These are phyloP conservation scores for Aurifilum marmelostoma DNA, from an alignment of 2,329 filamentous ascomycete genomes.

Conservation along the genomic window DNA sequence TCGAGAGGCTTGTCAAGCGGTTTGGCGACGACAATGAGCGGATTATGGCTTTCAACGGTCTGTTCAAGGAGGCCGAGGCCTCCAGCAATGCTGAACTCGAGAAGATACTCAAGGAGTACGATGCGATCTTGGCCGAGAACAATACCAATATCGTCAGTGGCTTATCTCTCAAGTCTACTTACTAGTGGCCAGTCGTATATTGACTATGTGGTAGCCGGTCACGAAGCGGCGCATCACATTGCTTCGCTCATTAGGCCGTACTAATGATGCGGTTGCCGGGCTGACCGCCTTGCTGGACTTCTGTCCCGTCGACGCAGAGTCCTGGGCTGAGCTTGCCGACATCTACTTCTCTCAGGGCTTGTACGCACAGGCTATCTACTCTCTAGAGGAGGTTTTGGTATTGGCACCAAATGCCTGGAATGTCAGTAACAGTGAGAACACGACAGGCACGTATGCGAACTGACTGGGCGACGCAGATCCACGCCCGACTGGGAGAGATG, in stretches of 20 bases:
- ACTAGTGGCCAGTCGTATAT: constrained; percentile 28
- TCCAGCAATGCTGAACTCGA: constrained; percentile 67
- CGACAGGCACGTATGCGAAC: constrained; percentile 32
- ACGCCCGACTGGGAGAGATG: constrained; percentile 84
- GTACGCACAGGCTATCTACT: constrained; percentile 82
- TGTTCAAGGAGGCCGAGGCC: constrained; percentile 84
- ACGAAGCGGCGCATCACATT: constrained; percentile 83
- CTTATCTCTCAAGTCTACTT: not conserved
- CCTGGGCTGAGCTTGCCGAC: constrained; percentile 90
- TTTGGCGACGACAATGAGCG: constrained; percentile 87
- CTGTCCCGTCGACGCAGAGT: constrained; percentile 87
- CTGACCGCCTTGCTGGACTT: constrained; percentile 78
- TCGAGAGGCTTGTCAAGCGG: constrained; percentile 74
- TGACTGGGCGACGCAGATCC: constrained; percentile 59
- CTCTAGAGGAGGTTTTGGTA: constrained; percentile 87
- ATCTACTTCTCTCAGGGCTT: constrained; percentile 80
- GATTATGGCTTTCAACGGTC: constrained; percentile 78
- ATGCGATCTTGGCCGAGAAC: constrained; percentile 72
- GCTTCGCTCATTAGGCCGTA: constrained; percentile 71
- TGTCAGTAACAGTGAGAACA: constrained; percentile 54
- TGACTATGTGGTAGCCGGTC: constrained; percentile 64
- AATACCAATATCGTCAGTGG: constrained; percentile 77
- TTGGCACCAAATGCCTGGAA: constrained; percentile 94
- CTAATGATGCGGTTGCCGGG: constrained; percentile 72
- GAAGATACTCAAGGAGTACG: constrained; percentile 75